Evolutionary conservation across 805 yeast genomes (phyloP).

Genomic region (Ogataea pignaliae): DNA sequence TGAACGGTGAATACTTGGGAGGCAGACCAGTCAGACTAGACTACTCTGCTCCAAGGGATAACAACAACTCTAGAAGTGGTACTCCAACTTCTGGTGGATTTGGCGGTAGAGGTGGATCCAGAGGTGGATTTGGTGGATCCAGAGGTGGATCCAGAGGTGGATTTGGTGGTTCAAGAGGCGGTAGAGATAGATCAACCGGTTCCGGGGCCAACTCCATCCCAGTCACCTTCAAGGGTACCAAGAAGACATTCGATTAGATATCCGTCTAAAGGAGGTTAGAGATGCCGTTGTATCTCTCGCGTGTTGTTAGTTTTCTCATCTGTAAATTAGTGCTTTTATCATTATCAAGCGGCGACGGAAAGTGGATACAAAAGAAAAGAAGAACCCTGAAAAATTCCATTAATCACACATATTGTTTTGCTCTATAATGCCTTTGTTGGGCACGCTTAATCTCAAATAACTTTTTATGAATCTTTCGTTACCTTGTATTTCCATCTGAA

Average conservation of each 20-base stretch:
- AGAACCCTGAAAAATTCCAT: background rate
- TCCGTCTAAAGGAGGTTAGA: slow-evolving; percentile 1
- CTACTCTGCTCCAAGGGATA: slow-evolving; percentile 76
- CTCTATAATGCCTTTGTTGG: background rate
- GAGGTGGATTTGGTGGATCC: slow-evolving; percentile 31
- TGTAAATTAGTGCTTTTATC: slow-evolving; percentile 6
- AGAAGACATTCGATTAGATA: slow-evolving; percentile 71
- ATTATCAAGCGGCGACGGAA: background rate
- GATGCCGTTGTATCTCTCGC: background rate
- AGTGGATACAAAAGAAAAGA: background rate
- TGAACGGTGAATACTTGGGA: slow-evolving; percentile 84
- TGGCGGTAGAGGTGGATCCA: slow-evolving; percentile 37
- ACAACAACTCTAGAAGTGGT: slow-evolving; percentile 35
- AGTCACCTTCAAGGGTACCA: slow-evolving; percentile 75
- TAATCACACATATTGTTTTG: background rate
- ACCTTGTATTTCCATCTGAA: too few species aligned
- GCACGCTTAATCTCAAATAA: too few species aligned
- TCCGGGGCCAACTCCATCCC: slow-evolving; percentile 68
- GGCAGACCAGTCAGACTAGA: slow-evolving; percentile 95
- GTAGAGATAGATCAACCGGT: slow-evolving; percentile 41
- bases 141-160: slow-evolving; percentile 37
- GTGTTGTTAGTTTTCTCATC: background rate
- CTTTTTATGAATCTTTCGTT: too few species aligned
- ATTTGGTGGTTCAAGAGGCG: slow-evolving; percentile 32
- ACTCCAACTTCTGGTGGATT: slow-evolving; percentile 38